A percentile compares a stretch with the other conserved stretches of the same genome.
phyloP scores from a whole-genome alignment of 2,329 filamentous ascomycete species.

The Diplodia sapinea region DNA sequence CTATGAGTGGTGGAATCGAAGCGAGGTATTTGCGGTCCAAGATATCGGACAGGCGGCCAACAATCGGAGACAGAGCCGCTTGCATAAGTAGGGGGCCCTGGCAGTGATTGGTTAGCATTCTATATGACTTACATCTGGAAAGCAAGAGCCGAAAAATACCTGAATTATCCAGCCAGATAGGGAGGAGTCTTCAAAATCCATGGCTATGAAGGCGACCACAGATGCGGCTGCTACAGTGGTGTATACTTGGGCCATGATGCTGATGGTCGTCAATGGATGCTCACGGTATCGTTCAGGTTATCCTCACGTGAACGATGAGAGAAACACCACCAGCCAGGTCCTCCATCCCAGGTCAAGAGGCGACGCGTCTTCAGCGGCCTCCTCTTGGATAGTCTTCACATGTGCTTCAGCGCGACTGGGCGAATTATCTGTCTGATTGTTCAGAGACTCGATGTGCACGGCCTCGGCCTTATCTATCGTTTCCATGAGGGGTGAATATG shows the following conservation, averaged over 20 bases:
- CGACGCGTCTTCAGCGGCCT: slow-evolving; percentile 39
- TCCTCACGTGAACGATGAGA: slow-evolving; percentile 56
- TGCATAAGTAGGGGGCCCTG: slow-evolving; percentile 65
- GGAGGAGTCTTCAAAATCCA: slow-evolving; percentile 58
- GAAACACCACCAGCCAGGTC: slow-evolving; percentile 59
- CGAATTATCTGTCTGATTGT: neutral
- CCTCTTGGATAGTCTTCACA: slow-evolving; percentile 41
- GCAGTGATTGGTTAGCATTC: slow-evolving; percentile 27
- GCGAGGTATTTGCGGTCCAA: slow-evolving; percentile 62
- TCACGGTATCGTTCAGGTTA: neutral
- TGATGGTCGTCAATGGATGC: slow-evolving; percentile 35
- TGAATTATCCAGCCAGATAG: slow-evolving; percentile 64
- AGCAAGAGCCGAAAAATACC: slow-evolving; percentile 38
- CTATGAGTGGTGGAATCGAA: slow-evolving; percentile 58
- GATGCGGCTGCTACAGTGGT: slow-evolving; percentile 63
- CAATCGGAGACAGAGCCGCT: slow-evolving; percentile 61
- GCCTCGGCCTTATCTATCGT: slow-evolving; percentile 13
- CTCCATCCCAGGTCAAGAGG: slow-evolving; percentile 61
- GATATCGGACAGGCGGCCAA: slow-evolving; percentile 63
- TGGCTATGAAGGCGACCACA: slow-evolving; percentile 62
- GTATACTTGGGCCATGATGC: slow-evolving; percentile 61
- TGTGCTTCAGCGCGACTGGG: slow-evolving; percentile 27
- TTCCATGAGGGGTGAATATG: slow-evolving; percentile 12
- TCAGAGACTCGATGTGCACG: neutral
- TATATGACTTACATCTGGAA: neutral